phyloP scores from a whole-genome alignment of 192 early-diverging fungal species.

The Coemansia sp. region DNA sequence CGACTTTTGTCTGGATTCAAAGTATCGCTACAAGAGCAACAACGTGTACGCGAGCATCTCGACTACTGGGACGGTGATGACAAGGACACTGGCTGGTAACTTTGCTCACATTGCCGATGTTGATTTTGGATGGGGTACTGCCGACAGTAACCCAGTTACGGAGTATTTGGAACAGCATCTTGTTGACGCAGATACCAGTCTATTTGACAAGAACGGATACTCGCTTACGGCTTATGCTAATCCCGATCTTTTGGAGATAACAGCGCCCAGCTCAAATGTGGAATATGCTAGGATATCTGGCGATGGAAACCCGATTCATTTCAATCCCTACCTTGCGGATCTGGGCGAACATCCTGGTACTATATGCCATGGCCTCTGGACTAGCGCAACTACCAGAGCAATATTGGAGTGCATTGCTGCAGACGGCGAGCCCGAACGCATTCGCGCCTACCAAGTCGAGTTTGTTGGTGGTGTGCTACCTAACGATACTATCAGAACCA shows the following conservation, averaged over 20 bases:
- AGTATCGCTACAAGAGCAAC: constrained; percentile 60
- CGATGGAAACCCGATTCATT: constrained; percentile 90
- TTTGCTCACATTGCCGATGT: too few species aligned
- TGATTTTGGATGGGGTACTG: constrained; percentile 65
- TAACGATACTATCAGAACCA: too few species aligned
- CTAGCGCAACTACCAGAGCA: constrained; percentile 81
- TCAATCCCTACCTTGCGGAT: constrained; percentile 88
- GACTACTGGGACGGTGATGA: constrained; percentile 63
- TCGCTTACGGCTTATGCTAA: background rate
- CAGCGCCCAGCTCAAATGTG: constrained; percentile 71
- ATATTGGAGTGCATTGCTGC: constrained; percentile 88
- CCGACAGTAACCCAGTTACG: constrained; percentile 76
- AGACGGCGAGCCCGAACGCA: constrained; percentile 80
- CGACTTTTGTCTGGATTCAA: constrained; percentile 79
- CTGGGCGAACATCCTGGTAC: constrained; percentile 79
- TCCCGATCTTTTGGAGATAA: background rate
- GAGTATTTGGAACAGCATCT: constrained; percentile 78
- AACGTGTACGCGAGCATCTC: constrained; percentile 63
- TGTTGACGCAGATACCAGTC: constrained; percentile 62
- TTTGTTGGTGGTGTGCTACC: too few species aligned
- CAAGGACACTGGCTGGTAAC: constrained; percentile 56
- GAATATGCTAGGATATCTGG: constrained; percentile 76
- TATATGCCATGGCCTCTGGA: constrained; percentile 96
- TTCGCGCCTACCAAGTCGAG: too few species aligned
- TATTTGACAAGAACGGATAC: constrained; percentile 75